phyloP scores from a whole-genome alignment of 768 basidiomycete species.

The Trametes sanguinea region DNA sequence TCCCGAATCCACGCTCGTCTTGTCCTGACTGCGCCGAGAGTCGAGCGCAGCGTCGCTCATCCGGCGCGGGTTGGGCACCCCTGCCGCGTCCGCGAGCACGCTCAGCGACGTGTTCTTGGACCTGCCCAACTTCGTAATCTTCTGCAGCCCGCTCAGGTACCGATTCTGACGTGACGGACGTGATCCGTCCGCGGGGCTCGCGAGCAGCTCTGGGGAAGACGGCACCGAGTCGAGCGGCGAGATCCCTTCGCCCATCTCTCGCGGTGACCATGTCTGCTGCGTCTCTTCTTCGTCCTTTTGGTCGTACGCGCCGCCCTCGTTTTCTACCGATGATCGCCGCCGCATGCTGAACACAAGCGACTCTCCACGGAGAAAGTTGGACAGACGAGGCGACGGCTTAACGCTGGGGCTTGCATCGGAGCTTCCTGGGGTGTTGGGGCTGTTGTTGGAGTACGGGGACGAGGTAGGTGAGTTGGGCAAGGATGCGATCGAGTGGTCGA shows the following conservation, averaged over 20 bases:
- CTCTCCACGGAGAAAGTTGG: slow-evolving; percentile 24
- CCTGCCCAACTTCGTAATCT: slow-evolving; percentile 38
- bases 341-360: slow-evolving; percentile 8
- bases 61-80: slow-evolving; percentile 16
- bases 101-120: slow-evolving; percentile 32
- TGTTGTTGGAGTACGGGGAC: slow-evolving; percentile 10
- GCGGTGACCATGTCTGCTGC: slow-evolving; percentile 5
- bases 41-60: slow-evolving; percentile 24
- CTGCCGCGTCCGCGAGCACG: slow-evolving; percentile 30
- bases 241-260: background rate
- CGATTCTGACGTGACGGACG: slow-evolving; percentile 26
- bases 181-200: slow-evolving; percentile 10
- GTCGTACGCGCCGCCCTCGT: slow-evolving; percentile 4
- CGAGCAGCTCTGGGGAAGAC: slow-evolving; percentile 15
- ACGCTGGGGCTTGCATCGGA: slow-evolving; percentile 37
- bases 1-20: slow-evolving; percentile 4
- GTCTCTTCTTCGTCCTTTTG: background rate
- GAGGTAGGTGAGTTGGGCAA: slow-evolving; percentile 14
- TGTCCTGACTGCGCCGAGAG: slow-evolving; percentile 1
- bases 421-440: slow-evolving; percentile 12
- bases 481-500: slow-evolving; percentile 11
- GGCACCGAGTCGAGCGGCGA: slow-evolving; percentile 16
- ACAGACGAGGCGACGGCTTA: slow-evolving; percentile 38
- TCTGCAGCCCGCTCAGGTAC: slow-evolving; percentile 33
- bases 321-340: slow-evolving; percentile 6